Base-by-base conservation (phyloP, 345 rosid genomes). In the Citropsis articulata region DNA sequence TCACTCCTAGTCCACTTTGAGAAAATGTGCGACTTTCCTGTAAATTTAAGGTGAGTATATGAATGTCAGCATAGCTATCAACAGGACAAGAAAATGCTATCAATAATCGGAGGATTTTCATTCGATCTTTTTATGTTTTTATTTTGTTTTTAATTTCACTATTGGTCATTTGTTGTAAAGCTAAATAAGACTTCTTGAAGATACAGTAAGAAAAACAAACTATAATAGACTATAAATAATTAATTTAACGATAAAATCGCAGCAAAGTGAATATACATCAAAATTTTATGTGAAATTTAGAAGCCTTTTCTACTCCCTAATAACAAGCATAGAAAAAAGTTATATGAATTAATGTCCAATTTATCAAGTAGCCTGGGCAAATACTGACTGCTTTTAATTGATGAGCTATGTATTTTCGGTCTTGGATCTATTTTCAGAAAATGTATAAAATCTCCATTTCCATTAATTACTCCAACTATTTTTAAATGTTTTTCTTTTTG, bases 1-100 rank as follows among this genome's bases (percentile, higher is more conserved):
- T 87, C 85, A 6, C 76, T 81, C 14, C 83, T 83, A 0, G 12
- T 69, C 95, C 98, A 88, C 57, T 70, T 56, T 13, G 92, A 63
- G 63, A 78, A 68, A 72, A 87, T 79, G 83, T 87, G 59, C 75
- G 59, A 70, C 76, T 90, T 93, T 75, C 69, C 97, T 92, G 91
- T 21, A 64, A 79, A 30, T 71, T 72, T 18, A 30, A 64, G 1
- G 25, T 45, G 6, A 53, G 57, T 5, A 53, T 0, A 18, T 9
- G 42, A 35, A 62, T 21, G 10, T 66, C 55, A 55, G 71, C n/a
- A 7, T 53, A 24, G 55, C 35, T 22, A 25, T 14, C 22, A 8
- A 21, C 48, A 28, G 31, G 13, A 19, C 42, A 79, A 30, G 33
- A 53, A 75, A 22, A 66, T 10, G 50, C 19, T 2, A 27, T 66